Evolutionary conservation across 2,329 filamentous ascomycete species (phyloP), one percentile per base, ranked within the genome.

Genomic region (Penicillium thymicola): DNA sequence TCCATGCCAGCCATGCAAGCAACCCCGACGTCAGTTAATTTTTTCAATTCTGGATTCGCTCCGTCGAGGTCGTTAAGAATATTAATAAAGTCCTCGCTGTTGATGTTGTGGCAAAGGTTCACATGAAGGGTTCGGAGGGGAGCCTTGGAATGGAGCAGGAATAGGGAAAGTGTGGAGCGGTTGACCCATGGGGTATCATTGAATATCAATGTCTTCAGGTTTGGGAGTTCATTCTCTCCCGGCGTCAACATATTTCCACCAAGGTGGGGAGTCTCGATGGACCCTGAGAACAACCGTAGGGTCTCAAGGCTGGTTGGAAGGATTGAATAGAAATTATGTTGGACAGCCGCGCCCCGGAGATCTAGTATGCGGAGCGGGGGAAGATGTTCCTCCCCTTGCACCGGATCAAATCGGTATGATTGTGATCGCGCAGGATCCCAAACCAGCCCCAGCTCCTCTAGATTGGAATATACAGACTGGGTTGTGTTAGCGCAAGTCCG

Each of bases 381-480:
- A 13, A 69, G 51, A n/a, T 63, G 18, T 14, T 41, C 14, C 4
- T 41, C 7, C 42, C 45, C n/a, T 38, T 57, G 18, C 59, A 58
- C 40, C 63, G 60, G 23, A 50, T 55, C 4, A 63, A 63, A 27
- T 10, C 1, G 5, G 46, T 55, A 49, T 63, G 67, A 25, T 57
- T 52, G 5, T 59, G 49, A 40, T 59, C 61, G 13, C 16, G 60
- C 55, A 5, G 67, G 66, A n/a, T 69, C 57, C 44, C 65, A 72
- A 46, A 66, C 54, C 4, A 75, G 62, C 18, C 68, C 60, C 2
- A 75, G 45, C 41, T 73, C 71, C 59, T 72, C 67, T 5, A 75
- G 62, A 30, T 72, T 72, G 4, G 69, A 65, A 41, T 62, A 65
- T 1, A 60, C 46, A 40, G 54, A 44, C n/a, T 57, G 51, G 34